Evolutionary conservation across 2,329 filamentous ascomycete genomes (phyloP), one percentile per base, ranked within the genome.

Genomic region (Aspergillus sp.): DNA sequence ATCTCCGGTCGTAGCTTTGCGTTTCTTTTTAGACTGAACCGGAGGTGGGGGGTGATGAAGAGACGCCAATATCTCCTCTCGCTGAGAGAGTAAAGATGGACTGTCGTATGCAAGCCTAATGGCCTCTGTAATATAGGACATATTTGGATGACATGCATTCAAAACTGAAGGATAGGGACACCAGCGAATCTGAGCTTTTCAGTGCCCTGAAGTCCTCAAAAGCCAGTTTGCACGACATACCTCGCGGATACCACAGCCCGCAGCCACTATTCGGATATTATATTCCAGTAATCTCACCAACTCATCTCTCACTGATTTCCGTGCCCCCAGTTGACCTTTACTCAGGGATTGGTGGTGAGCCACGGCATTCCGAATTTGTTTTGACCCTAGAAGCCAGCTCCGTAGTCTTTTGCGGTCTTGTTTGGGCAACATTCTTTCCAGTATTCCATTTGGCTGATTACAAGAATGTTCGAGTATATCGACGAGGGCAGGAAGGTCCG

Each of bases 401-500:
- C 36, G n/a, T 26, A 59, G 32, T n/a, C 48, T 26, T 44, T 41
- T 55, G 36, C n/a, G 26, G 11, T 18, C n/a, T 30, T 32, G 15
- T 12, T 36, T n/a, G 41, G 0, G 36, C 15, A 52, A 13, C 24
- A 39, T 15, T 15, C 8, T 34, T 15, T 22, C 24, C 12, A 59
- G 48, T 36, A 30, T 48, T 53, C 48, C 32, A 34, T 3, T 5
- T 11, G n/a, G 43, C 15, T 13, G 15, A n/a, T 8, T 15, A 18
- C 38, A 34, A 11, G 32, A 30, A 24, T 26, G 24, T 30, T 26
- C 41, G 7, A 56, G 49, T 34, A 18, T 36, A 24, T 56, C 20
- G 13, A 56, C 34, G 12, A 54, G 50, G 32, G 48, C 26, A 5
- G 54, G 57, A 18, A 59, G 57, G 24, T 58, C 56, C 12, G 43